Base-by-base conservation (phyloP, 1,284 basidiomycete genomes). In the Malassezia globosa region DNA sequence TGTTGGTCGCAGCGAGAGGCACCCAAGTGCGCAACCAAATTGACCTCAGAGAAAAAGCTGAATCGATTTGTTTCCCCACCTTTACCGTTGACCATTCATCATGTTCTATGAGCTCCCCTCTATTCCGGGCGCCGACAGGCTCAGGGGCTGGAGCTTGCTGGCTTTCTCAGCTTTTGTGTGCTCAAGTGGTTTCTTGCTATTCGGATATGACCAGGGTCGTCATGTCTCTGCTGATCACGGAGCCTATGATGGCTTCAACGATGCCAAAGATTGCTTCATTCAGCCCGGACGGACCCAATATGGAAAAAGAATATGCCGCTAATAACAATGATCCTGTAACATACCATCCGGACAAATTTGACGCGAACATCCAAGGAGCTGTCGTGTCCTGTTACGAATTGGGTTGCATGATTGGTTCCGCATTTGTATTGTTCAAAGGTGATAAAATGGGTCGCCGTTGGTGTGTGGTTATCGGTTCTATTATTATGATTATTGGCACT, bases 171-270 rank as follows among this genome's bases (percentile, higher is more conserved):
- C 52, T 2, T 46, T 54, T 24, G 40, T 46, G 23, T 50, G 47
- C 33, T 39, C 44, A 5, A 45, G 39, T 37, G 58, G 51, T 40
- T 63, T 63, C 59, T 41, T 63, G 5, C 71, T 81, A 10, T 81
- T 81, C 61, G 79, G 80, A 76, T 81, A 81, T 72, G 80, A 81
- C 60, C 80, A 81, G 58, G 80, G 80, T 51, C n/a, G 79, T 81
- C 26, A 81, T 81, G 79, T 79, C 77, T 34, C 77, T 79, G 2
- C 71, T 81, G 16, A 55, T 55, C 36, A 42, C 43, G 29, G 43
- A 51, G 49, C 49, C 49, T 21, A 51, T 46, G 43, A 2, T 51
- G 31, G 43, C 49, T 7, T 21, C 37, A 2, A 46, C 37, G 2
- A 51, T 51, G 49, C 49, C 49, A 7, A 5, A 51, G 21, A 51